Conservation (phyloP, 1,284 basidiomycete genomes). For the Cryptococcus sp. region DNA sequence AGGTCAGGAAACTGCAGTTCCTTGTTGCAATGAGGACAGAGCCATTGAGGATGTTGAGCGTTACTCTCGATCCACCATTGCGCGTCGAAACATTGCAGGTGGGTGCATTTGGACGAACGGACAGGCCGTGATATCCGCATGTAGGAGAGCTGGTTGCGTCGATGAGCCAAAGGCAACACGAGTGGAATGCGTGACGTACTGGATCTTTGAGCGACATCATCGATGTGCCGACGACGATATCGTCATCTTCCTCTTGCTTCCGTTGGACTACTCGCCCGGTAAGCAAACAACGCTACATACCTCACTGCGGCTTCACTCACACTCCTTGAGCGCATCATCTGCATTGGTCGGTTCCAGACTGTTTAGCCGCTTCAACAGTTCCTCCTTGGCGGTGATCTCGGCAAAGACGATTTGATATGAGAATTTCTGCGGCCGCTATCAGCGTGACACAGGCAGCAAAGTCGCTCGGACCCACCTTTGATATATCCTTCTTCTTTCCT, state of each 20-base stretch:
- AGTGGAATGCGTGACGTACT: constrained; percentile 59
- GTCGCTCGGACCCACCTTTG: constrained; percentile 40
- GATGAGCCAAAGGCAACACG: background rate
- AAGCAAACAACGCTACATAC: background rate
- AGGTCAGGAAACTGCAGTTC: constrained; percentile 76
- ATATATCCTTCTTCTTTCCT: constrained; percentile 46
- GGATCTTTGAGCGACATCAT: constrained; percentile 90
- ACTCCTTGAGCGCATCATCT: constrained; percentile 21
- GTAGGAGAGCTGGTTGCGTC: constrained; percentile 70
- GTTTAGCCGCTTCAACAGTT: constrained; percentile 59
- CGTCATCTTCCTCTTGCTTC: constrained; percentile 70
- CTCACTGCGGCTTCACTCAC: constrained; percentile 11
- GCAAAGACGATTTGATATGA: constrained; percentile 82
- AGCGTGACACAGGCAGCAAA: background rate
- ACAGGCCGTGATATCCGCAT: constrained; percentile 82
- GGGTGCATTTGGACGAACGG: constrained; percentile 80
- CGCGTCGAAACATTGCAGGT: constrained; percentile 96
- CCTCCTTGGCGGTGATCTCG: constrained; percentile 68
- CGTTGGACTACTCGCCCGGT: constrained; percentile 61
- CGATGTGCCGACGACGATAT: constrained; percentile 81
- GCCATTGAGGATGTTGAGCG: constrained; percentile 94
- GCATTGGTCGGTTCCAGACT: constrained; percentile 29
- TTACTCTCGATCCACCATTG: constrained; percentile 92
- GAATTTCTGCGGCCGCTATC: constrained; percentile 66
- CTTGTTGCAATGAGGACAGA: constrained; percentile 92